phyloP scores from a whole-genome alignment of 139 green algal genomes.

The Chlorella sorokiniana region DNA sequence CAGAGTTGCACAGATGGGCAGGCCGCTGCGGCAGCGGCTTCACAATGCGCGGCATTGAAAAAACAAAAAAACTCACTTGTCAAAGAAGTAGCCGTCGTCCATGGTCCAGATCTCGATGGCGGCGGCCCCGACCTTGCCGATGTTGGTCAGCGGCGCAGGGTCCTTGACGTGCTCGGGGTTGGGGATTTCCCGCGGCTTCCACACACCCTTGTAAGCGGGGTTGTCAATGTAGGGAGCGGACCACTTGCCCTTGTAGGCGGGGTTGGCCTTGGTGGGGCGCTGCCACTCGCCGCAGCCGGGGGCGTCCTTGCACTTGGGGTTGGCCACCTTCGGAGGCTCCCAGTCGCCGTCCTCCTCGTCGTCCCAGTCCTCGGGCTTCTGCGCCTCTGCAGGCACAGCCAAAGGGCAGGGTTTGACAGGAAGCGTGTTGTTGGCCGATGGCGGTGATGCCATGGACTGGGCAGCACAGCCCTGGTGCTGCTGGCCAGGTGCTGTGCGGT shows the following conservation, averaged over 20 bases:
- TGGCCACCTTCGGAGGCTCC: conserved; percentile 78
- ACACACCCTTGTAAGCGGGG: conserved; percentile 86
- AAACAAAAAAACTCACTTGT: conserved; percentile 88
- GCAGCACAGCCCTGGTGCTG: too few species aligned
- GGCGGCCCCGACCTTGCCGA: conserved; percentile 76
- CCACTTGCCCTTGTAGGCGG: conserved; percentile 92
- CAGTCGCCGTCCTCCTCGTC: conserved; percentile 94
- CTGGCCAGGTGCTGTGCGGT: too few species aligned
- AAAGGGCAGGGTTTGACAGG: too few species aligned
- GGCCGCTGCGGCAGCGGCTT: background rate
- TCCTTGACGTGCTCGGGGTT: conserved; percentile 81
- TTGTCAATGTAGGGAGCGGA: conserved; percentile 84
- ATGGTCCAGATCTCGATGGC: conserved; percentile 93
- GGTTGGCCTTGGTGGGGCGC: conserved; percentile 85
- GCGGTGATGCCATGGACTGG: too few species aligned
- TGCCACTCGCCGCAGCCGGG: conserved; percentile 90
- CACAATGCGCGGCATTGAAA: conserved; percentile 50
- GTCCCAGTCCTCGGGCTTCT: conserved; percentile 93
- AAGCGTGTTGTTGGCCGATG: too few species aligned
- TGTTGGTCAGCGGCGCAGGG: conserved; percentile 57
- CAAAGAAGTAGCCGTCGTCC: conserved; percentile 77
- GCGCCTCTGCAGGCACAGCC: conserved; percentile 51
- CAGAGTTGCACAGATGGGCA: too few species aligned
- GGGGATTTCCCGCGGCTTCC: conserved; percentile 65
- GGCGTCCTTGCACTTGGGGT: conserved; percentile 79